A percentile compares a stretch with the other conserved stretches of the same genome.
Evolutionary conservation across 2,329 filamentous ascomycete species (phyloP).

Genomic region (Colletotrichum lentis): DNA sequence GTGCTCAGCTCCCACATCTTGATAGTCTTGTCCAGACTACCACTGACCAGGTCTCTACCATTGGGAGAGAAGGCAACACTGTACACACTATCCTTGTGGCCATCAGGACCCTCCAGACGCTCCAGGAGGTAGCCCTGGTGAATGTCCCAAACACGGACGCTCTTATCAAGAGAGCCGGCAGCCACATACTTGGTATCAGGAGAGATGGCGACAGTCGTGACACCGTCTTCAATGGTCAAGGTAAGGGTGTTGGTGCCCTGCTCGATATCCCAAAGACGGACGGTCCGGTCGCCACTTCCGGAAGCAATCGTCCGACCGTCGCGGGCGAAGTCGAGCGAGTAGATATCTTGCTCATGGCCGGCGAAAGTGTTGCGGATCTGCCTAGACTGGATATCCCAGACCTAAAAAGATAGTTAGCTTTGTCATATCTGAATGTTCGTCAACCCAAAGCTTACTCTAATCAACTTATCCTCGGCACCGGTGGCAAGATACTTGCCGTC

Average conservation of each 20-base stretch:
- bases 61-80: conserved; percentile 95
- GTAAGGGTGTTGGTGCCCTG: conserved; percentile 82
- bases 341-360: conserved; percentile 99
- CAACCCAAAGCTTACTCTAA: conserved; percentile 72
- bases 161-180: conserved; percentile 95
- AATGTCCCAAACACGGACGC: conserved; percentile 96
- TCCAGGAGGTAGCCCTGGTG: conserved; percentile 86
- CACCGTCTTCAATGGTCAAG: conserved; percentile 93
- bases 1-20: conserved; percentile 97
- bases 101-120: conserved; percentile 89
- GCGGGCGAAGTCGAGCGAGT: conserved; percentile 92
- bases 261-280: conserved; percentile 95
- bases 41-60: conserved; percentile 90
- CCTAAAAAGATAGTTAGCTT: conserved; percentile 58
- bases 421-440: neutral
- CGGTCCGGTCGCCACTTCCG: conserved; percentile 91
- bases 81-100: conserved; percentile 97
- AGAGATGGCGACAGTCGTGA: conserved; percentile 96
- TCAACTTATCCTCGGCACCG: conserved; percentile 96
- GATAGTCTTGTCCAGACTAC: conserved; percentile 96
- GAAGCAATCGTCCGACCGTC: conserved; percentile 95
- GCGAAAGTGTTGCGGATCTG: conserved; percentile 91
- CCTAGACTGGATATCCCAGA: conserved; percentile 90
- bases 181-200: conserved; percentile 94
- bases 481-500: conserved; percentile 94